Evolutionary conservation across 331 rosid species (phyloP).

Genomic region (Arachis monticola): DNA sequence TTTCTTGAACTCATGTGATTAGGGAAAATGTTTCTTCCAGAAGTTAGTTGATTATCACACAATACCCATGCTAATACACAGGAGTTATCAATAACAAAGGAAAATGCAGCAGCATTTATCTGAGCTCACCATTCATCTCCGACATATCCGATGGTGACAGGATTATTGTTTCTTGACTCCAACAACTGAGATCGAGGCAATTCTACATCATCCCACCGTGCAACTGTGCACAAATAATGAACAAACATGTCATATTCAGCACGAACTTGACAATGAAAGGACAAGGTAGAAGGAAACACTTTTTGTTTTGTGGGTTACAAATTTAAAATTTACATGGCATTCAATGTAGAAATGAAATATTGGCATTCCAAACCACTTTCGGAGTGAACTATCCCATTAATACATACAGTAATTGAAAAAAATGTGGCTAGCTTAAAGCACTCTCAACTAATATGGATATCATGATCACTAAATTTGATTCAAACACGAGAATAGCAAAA

Average conservation of each 20-base stretch:
- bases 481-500: background rate
- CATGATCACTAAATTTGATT: background rate
- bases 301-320: background rate
- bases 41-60: background rate
- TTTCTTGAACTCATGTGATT: background rate
- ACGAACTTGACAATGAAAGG: background rate
- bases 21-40: background rate
- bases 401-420: background rate
- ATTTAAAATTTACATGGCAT: conserved; percentile 1
- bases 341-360: conserved; percentile 5
- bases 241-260: conserved; percentile 14
- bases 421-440: background rate
- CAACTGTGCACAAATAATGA: conserved; percentile 59
- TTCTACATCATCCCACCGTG: conserved; percentile 81
- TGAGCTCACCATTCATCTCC: conserved; percentile 87
- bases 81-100: conserved; percentile 4
- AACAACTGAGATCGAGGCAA: conserved; percentile 48
- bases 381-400: background rate
- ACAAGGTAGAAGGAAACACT: background rate
- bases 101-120: background rate
- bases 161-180: conserved; percentile 42
- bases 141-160: conserved; percentile 63
- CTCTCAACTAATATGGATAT: background rate
- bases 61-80: conserved; percentile 9
- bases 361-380: background rate